Conservation (phyloP, 768 basidiomycete genomes). For the Russula griseocarnosa region DNA sequence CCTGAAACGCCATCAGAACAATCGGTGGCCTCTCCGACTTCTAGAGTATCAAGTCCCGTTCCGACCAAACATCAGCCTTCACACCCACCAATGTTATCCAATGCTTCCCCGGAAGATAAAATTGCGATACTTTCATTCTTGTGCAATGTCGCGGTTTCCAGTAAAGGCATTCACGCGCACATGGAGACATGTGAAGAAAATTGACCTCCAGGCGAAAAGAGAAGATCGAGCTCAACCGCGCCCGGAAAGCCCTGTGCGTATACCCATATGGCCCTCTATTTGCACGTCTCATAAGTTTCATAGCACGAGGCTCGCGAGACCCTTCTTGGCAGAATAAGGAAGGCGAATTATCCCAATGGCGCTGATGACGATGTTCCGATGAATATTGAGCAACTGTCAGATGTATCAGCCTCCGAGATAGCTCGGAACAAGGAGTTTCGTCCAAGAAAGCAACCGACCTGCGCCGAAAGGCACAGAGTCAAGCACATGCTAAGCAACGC, state of each 20-base stretch:
- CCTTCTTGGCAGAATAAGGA: conserved; percentile 48
- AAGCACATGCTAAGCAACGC: conserved; percentile 69
- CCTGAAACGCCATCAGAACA: conserved; percentile 49
- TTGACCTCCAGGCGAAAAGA: conserved; percentile 92
- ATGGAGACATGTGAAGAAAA: conserved; percentile 88
- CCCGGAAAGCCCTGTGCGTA: conserved; percentile 83
- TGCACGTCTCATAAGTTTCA: conserved; percentile 21
- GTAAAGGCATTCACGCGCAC: conserved; percentile 80
- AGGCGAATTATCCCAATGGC: conserved; percentile 39
- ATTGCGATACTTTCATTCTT: conserved; percentile 84
- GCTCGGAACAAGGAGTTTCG: conserved; percentile 46
- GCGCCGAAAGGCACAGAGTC: conserved; percentile 51
- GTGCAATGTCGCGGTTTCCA: conserved; percentile 84
- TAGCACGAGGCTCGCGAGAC: conserved; percentile 70
- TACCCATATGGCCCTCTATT: conserved; percentile 6
- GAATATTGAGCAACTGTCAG: conserved; percentile 68
- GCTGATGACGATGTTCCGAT: conserved; percentile 54
- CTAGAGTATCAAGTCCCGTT: conserved; percentile 45
- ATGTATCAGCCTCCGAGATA: conserved; percentile 58
- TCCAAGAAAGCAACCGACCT: conserved; percentile 35
- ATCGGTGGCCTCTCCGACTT: conserved; percentile 44
- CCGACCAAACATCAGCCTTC: conserved; percentile 42
- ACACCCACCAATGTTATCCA: conserved; percentile 68
- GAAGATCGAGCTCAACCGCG: conserved; percentile 89
- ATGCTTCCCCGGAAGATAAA: conserved; percentile 72